Base-by-base conservation (phyloP, 2,329 filamentous ascomycete genomes). In the Thelonectria rubi region DNA sequence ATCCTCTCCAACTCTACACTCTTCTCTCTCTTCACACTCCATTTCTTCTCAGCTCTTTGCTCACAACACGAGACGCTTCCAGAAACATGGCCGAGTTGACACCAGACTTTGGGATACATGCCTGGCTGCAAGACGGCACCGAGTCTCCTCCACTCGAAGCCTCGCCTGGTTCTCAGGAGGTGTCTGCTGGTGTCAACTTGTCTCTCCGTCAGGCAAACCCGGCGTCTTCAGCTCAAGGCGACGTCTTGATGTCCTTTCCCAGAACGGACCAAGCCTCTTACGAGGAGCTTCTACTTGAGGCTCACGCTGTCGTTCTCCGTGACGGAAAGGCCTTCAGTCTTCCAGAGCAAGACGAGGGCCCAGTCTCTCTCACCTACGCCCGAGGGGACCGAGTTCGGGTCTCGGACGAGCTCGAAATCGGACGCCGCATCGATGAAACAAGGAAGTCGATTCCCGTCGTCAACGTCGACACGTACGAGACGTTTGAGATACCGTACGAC, bases 311-410 rank as follows among this genome's bases (percentile, higher is more conserved):
- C 55, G 56, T 68, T 42, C 30, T 60, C 20, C 64, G 62, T 20
- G 62, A 68, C 43, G 65, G 65, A 5, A 50, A 64, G 3, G 47
- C 59, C 21, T 53, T 17, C 34, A 58, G 55, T n/a, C 48, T 60
- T 11, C 47, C 62, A 3, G 47, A 39, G 14, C 15, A 55, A 5
- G 62, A 52, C 14, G 55, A 64, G 34, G 55, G 20, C 32, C 34
- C 49, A 8, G 30, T 34, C 18, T 49, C 37, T 11, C 45, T 60
- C 30, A 17, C 40, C 5, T 66, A 68, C 47, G 58, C 51, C 14
- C 60, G 62, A 37, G 66, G 66, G 39, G 58, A 66, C 37, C 55
- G 57, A 2, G 48, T 68, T 10, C 66, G 66, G 62, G 34, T 68
- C 43, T 62, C 65, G 40, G 40, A 14, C 42, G 60, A n/a, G 47